phyloP scores from a whole-genome alignment of 306 rosid genomes.

The Hippophae tibetana region DNA sequence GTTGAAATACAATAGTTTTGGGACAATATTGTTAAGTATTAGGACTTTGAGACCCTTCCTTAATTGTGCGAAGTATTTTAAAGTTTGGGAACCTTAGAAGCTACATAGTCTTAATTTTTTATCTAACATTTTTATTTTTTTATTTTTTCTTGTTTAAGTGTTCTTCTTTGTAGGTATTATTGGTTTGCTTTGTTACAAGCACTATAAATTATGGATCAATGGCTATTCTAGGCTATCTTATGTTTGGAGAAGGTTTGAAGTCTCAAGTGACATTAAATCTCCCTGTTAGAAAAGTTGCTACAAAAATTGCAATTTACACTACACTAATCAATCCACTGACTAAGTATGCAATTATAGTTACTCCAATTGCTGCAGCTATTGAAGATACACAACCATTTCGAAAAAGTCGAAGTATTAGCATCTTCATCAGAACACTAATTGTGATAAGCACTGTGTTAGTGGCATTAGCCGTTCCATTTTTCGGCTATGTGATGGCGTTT shows the following conservation, averaged over 20 bases:
- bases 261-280: conserved; percentile 66
- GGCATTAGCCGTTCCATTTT: conserved; percentile 50
- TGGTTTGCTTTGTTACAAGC: conserved; percentile 43
- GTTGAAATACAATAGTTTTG: too few species aligned
- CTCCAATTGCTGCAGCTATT: conserved; percentile 49
- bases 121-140: background rate
- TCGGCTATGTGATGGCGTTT: conserved; percentile 55
- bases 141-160: too few species aligned
- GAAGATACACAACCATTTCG: conserved; percentile 28
- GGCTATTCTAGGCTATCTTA: conserved; percentile 46
- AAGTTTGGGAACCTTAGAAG: too few species aligned
- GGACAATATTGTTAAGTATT: too few species aligned
- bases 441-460: conserved; percentile 39
- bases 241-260: conserved; percentile 40
- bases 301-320: conserved; percentile 50
- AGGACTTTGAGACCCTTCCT: too few species aligned
- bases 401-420: conserved; percentile 8
- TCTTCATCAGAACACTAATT: conserved; percentile 41
- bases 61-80: too few species aligned
- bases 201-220: conserved; percentile 45
- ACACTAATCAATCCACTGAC: conserved; percentile 59
- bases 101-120: too few species aligned
- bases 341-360: conserved; percentile 44
- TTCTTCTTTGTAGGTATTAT: conserved; percentile 38
- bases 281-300: conserved; percentile 31